Evolutionary conservation across 257 asterid genomes (phyloP), one percentile per base, ranked within the genome.

Genomic region (Nicotiana knightiana): DNA sequence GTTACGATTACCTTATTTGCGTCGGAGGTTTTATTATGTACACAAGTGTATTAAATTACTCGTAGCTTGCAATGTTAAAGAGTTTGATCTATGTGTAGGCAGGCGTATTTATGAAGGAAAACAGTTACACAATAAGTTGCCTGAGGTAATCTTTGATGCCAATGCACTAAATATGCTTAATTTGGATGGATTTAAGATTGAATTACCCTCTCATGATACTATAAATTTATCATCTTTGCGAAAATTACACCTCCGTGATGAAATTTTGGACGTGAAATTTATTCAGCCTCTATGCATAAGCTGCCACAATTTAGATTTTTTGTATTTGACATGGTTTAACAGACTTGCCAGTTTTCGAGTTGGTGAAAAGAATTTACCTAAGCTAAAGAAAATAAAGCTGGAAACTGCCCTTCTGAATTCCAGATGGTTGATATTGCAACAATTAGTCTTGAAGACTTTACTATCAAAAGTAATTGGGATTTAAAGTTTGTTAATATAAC

Each of bases 341-440:
- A 24, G 67, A 18, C 65, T 81, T 35, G 5, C 68, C 26, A 12
- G 32, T 5, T 6, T 81, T 3, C 67, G 5, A 51, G 18, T 66
- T 81, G 24, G 13, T 81, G n/a, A 35, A 37, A 7, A 35, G 4
- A 67, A 76, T 17, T 66, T 32, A 37, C 28, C 7, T 17, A 66
- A 66, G n/a, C 33, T 66, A 43, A 53, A 66, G 12, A 32, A 33
- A 11, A 13, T 53, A 7, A 51, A 24, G 4, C 0, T 33, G 16
- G 8, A 53, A 6, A 1, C 12, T 61, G 28, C 43, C 18, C 8
- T 12, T 5, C 9, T 28, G 3, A 0, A 3, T 11, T 67, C 6
- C 9, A 21, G 7, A n/a, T 30, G 68, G 61, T 81, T 67, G 79
- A 81, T 28, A 55, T 67, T 67, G 57, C 57, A 53, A 67, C 83